Evolutionary conservation across 2,329 filamentous ascomycete genomes (phyloP).

Genomic region (Madurella fahalii): DNA sequence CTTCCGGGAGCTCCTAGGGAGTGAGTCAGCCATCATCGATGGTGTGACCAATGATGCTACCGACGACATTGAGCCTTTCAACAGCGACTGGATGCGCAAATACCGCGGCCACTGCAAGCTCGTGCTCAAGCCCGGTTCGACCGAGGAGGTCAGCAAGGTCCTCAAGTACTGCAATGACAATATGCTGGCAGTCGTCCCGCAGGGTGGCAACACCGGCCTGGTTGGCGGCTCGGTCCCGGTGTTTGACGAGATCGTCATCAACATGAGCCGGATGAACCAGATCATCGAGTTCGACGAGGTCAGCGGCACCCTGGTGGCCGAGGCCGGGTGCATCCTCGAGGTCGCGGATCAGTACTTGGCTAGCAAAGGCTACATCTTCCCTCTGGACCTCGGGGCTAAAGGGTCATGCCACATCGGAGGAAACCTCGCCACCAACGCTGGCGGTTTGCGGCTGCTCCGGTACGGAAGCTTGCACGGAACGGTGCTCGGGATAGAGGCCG

Average conservation of each 20-base stretch:
- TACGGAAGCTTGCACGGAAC: constrained; percentile 94
- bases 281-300: constrained; percentile 91
- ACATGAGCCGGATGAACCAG: constrained; percentile 81
- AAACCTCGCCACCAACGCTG: constrained; percentile 93
- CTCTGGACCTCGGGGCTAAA: constrained; percentile 94
- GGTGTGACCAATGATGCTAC: constrained; percentile 64
- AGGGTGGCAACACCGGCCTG: constrained; percentile 94
- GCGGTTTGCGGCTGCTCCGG: constrained; percentile 80
- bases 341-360: constrained; percentile 81
- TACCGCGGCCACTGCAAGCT: constrained; percentile 87
- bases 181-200: constrained; percentile 87
- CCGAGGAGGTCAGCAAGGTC: constrained; percentile 85
- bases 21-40: constrained; percentile 76
- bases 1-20: constrained; percentile 78
- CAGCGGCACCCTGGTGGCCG: constrained; percentile 82
- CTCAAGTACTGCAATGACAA: constrained; percentile 94
- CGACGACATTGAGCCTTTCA: constrained; percentile 86
- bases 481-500: constrained; percentile 87
- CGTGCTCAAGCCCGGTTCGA: constrained; percentile 79
- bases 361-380: constrained; percentile 83
- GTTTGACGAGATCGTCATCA: constrained; percentile 97
- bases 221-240: constrained; percentile 95
- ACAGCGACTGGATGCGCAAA: constrained; percentile 98
- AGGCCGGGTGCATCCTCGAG: constrained; percentile 89
- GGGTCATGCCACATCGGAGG: constrained; percentile 95